Base-by-base conservation (phyloP, 2,329 filamentous ascomycete genomes). In the Cladosporium phlei region DNA sequence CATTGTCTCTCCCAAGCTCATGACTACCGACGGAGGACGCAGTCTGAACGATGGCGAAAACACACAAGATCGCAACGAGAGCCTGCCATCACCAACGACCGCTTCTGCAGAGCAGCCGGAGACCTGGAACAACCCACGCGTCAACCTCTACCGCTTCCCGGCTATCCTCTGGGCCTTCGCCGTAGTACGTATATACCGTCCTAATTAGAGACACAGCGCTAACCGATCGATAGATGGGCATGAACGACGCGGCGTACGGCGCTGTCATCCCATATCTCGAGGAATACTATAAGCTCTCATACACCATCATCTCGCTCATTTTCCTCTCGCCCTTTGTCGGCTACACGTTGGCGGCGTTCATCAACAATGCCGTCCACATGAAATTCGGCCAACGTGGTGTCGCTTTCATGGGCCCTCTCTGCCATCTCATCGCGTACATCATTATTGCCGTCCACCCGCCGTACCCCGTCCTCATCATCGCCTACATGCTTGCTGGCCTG, bases 341-440 rank as follows among this genome's bases (percentile, higher is more conserved):
- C 37, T 87, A 86, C 64, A 72, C 78, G 11, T 56, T 75, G 2
- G 80, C 82, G 1, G 82, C 82, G 1, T 64, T 86, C 1, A 60
- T 76, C 39, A 88, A 86, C 63, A 85, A 83, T 59, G 64, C 66
- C 8, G 73, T 87, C 35, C 84, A 86, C 62, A 69, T 82, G 55
- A 70, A 68, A 28, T 70, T 80, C 39, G 86, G 87, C 27, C 85
- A 87, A 59, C 76, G 83, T 12, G 86, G 86, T 8, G 76, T 89
- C 8, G 84, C 85, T 9, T 59, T 86, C 40, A 62, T 88, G 4
- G 81, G 75, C 0, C 82, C 85, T 0, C 49, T 73, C 9, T 79
- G 75, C 53, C 83, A 86, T 56, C 59, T 88, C 7, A 54, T 81
- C 19, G 77, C 83, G 14, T 88, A 86, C 58, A 64, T 84, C 19